Evolutionary conservation across 1,284 basidiomycete genomes (phyloP).

Genomic region (Bjerkandera adusta): DNA sequence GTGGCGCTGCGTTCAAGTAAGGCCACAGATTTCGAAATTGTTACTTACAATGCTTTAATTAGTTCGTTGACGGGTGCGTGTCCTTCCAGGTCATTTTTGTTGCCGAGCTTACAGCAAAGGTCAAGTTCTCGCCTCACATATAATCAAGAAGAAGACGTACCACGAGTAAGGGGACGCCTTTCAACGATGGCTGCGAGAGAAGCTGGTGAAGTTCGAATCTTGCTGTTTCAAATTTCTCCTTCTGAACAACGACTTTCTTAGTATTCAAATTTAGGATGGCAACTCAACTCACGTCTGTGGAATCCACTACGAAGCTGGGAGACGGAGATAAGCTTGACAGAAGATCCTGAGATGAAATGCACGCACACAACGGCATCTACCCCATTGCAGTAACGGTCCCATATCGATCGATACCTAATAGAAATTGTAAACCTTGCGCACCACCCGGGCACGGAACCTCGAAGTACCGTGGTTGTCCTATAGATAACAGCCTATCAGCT

Average conservation of each 20-base stretch:
- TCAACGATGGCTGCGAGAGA: slow-evolving; percentile 70
- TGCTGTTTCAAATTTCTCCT: slow-evolving; percentile 82
- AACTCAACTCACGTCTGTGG: slow-evolving; percentile 68
- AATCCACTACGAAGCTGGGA: slow-evolving; percentile 87
- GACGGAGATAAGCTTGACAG: slow-evolving; percentile 16
- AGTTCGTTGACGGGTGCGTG: slow-evolving; percentile 86
- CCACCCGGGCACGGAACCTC: not conserved
- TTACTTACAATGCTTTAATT: slow-evolving; percentile 69
- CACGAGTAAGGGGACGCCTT: slow-evolving; percentile 86
- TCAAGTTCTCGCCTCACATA: slow-evolving; percentile 2
- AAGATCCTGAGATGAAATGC: slow-evolving; percentile 10
- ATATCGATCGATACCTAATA: slow-evolving; percentile 83
- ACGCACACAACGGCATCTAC: slow-evolving; percentile 93
- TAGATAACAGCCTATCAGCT: slow-evolving; percentile 1
- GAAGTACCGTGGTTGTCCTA: slow-evolving; percentile 69
- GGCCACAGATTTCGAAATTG: slow-evolving; percentile 4
- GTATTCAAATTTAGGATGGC: not conserved
- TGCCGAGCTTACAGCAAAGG: slow-evolving; percentile 87
- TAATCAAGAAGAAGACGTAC: slow-evolving; percentile 39
- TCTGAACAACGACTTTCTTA: slow-evolving; percentile 37
- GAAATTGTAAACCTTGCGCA: not conserved
- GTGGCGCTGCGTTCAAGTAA: slow-evolving; percentile 8
- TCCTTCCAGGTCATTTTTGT: slow-evolving; percentile 89
- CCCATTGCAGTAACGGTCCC: slow-evolving; percentile 95
- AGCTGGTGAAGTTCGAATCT: slow-evolving; percentile 90